Base-by-base conservation (phyloP, 805 yeast genomes). In the Lipomyces anomalus region DNA sequence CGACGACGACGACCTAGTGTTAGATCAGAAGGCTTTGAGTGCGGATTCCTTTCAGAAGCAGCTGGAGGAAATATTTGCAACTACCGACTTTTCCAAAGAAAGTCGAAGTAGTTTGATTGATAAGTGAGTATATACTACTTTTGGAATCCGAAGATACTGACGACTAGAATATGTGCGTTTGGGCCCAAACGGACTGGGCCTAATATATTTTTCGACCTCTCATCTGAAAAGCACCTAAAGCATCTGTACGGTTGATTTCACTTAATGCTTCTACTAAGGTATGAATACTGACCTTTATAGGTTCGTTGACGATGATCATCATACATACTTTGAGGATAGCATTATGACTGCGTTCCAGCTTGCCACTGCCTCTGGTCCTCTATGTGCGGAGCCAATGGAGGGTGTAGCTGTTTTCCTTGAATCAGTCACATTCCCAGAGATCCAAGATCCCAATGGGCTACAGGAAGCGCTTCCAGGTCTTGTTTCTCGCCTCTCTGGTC, bases 381-480 rank as follows among this genome's bases (percentile, higher is more conserved):
- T 92, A 37, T 82, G 90, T 0, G 76, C 82, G 3, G 99, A 92
- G 62, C 89, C 88, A 0, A 74, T 86, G 20, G 90, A 87, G 62
- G 96, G 97, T 5, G 75, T 84, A 52, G 73, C 83, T 11, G 76
- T 81, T 1, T 62, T 76, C 4, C 49, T 79, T 21, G 74, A 72
- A 40, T 65, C n/a, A n/a, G n/a, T n/a, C n/a, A n/a, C n/a, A n/a
- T n/a, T n/a, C 13, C 22, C 20, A 23, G 16, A n/a, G 11, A 7
- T 16, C 2, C 68, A 63, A 29, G 63, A 55, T 11, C 63, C 57
- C 6, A 5, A 38, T n/a, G 11, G 28, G 43, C n/a, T 39, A 33
- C 16, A n/a, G n/a, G n/a, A n/a, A n/a, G n/a, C n/a, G n/a, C n/a
- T n/a, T 35, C 32, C 18, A 40, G 39, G 16, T 30, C 65, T 62